phyloP scores from a whole-genome alignment of 129 eudicot genomes.

The Apium graveolens region DNA sequence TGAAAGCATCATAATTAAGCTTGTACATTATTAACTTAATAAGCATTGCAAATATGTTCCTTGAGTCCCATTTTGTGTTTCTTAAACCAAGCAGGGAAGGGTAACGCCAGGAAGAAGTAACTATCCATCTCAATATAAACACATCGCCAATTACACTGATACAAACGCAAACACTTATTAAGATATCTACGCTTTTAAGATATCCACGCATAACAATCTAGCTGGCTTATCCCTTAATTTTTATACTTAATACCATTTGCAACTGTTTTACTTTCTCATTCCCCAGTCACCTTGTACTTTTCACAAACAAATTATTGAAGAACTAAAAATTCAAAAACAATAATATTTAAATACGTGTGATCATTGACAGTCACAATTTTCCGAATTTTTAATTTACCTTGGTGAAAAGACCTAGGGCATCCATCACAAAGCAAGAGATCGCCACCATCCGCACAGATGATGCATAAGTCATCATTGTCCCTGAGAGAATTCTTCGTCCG shows the following conservation, averaged over 20 bases:
- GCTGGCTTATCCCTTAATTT: background rate
- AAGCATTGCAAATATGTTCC: background rate
- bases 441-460: constrained; percentile 92
- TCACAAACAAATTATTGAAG: background rate
- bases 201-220: background rate
- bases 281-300: background rate
- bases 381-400: constrained; percentile 31
- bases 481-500: constrained; percentile 32
- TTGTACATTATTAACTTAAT: background rate
- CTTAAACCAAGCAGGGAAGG: background rate
- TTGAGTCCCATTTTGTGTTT: background rate
- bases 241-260: background rate
- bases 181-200: background rate
- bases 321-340: background rate
- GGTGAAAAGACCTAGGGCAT: constrained; percentile 95
- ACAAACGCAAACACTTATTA: background rate
- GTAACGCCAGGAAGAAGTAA: background rate
- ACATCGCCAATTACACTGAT: background rate
- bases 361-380: background rate
- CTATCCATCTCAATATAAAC: background rate
- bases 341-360: background rate
- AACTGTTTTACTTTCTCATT: background rate
- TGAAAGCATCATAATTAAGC: background rate
- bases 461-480: constrained; percentile 76
- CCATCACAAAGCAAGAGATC: constrained; percentile 91